phyloP scores from a whole-genome alignment of 768 basidiomycete genomes.

The Termitomyces sp. region DNA sequence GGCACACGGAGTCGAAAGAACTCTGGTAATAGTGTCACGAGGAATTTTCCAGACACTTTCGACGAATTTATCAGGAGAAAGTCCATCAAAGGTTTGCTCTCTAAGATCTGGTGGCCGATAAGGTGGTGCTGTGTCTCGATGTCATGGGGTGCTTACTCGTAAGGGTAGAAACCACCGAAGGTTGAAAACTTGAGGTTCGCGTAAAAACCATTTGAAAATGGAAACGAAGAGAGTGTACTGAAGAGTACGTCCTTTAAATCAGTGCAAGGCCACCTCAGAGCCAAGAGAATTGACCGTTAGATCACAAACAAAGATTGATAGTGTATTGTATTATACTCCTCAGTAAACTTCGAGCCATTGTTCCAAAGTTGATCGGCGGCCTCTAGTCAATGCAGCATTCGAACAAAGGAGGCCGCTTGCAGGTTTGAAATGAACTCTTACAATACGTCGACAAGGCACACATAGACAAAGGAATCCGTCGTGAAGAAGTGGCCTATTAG shows the following conservation, averaged over 20 bases:
- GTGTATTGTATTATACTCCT: no score
- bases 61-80: conserved; percentile 10
- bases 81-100: conserved; percentile 1
- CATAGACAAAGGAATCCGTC: background rate
- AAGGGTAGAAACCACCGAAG: background rate
- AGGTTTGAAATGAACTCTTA: no score
- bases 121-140: background rate
- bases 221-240: no score
- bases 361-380: no score
- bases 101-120: background rate
- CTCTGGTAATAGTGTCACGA: background rate
- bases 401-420: no score
- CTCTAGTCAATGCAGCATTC: no score
- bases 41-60: conserved; percentile 5
- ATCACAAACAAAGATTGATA: no score
- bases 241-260: no score
- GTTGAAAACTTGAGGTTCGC: background rate
- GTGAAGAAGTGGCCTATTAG: background rate
- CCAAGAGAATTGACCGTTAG: no score
- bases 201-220: background rate
- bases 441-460: no score
- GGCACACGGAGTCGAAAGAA: conserved; percentile 2
- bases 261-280: no score
- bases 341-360: no score
- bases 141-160: background rate